Percentiles rank a stretch among this genome's conserved stretches.
phyloP scores from a whole-genome alignment of 345 rosid species.

The Arabis hirsuta region DNA sequence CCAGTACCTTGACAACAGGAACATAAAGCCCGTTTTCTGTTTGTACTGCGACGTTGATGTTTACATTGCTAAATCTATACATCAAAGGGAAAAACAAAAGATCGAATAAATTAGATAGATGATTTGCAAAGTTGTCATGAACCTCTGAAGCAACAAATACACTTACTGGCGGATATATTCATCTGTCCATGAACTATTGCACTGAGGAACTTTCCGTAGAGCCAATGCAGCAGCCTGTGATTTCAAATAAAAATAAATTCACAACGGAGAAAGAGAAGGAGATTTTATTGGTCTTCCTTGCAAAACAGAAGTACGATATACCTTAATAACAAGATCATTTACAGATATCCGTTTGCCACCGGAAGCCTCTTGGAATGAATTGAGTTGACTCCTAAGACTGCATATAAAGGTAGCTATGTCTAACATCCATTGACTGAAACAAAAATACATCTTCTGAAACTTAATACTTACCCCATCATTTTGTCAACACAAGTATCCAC shows the following conservation, averaged over 20 bases:
- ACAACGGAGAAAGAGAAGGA: not conserved
- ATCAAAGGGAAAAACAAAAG: constrained; percentile 12
- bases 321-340: constrained; percentile 96
- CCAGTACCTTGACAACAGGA: constrained; percentile 78
- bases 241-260: not conserved
- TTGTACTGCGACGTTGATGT: constrained; percentile 87
- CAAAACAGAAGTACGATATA: constrained; percentile 34
- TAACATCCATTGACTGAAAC: constrained; percentile 4
- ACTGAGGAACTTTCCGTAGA: constrained; percentile 87
- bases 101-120: constrained; percentile 6
- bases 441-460: constrained; percentile 21
- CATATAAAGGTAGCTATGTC: constrained; percentile 37
- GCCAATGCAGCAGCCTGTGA: constrained; percentile 97
- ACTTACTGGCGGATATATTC: constrained; percentile 94
- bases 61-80: constrained; percentile 73
- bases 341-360: constrained; percentile 86
- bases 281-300: not conserved
- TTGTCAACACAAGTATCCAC: constrained; percentile 92
- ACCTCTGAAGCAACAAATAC: constrained; percentile 2
- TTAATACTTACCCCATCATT: constrained; percentile 66
- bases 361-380: constrained; percentile 75
- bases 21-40: constrained; percentile 91
- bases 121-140: constrained; percentile 2
- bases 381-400: constrained; percentile 78
- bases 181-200: constrained; percentile 98